Base-by-base conservation (phyloP, 257 asterid species). In the Asclepias syriaca region DNA sequence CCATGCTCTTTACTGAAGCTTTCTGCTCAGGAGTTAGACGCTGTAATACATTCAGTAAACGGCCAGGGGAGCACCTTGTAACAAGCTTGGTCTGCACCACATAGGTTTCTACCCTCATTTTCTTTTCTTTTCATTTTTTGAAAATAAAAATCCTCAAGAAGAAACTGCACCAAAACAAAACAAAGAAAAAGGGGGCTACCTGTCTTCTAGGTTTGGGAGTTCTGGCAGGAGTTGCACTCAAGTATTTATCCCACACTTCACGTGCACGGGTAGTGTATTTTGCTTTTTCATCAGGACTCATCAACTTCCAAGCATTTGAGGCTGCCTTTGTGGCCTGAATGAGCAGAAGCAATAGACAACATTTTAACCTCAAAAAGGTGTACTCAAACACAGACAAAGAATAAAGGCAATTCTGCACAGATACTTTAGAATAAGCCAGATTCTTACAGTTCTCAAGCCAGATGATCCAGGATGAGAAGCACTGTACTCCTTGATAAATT, bases 11-110 rank as follows among this genome's bases (percentile, higher is more conserved):
- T 65, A 94, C 98, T 50, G 99, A 92, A 73, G 77, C 87, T 79
- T 81, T 91, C 77, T 94, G 99, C 56, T 89, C 97, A 59, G 89
- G 83, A 64, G 97, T 86, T 66, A 94, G 93, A 16, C 85, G 85
- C 78, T 89, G 99, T 78, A 94, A 75, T 67, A 94, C 95, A 72
- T 88, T 92, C 60, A 94, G 74, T 63, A 94, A 78, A 65, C 99
- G 95, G 75, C 99, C 97, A 71, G 99, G 97, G 74, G 99, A 94
- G 86, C 99, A 94, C 85, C 99, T 87, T 11, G 99, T 94, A 68
- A 94, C 99, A 63, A 94, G 95, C 77, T 91, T 91, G 79, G 97
- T 84, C 99, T 91, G 93, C 87, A 86, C 37, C 69, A 83, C 24
- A 65, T 2, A 48, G 68, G 73, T 39, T 59, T 55, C 67, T 22